These are phyloP conservation scores for Lasiodiplodia sp. DNA, from an alignment of 2,329 filamentous ascomycete genomes.

Conservation along the genomic window DNA sequence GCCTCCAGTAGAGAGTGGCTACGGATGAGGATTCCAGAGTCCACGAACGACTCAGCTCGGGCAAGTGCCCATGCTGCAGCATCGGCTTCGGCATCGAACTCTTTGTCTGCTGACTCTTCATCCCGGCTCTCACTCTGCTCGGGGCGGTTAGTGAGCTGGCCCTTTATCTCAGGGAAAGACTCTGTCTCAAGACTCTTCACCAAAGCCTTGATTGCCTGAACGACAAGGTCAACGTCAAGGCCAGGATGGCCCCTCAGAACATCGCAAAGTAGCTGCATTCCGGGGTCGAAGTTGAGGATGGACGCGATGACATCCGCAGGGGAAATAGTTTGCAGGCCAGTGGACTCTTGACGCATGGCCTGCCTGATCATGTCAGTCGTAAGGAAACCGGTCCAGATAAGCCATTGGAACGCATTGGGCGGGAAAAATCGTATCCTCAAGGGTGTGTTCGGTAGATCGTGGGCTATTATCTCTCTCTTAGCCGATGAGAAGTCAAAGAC, in stretches of 20 bases:
- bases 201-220: constrained; percentile 69
- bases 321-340: constrained; percentile 55
- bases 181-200: constrained; percentile 71
- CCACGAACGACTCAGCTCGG: constrained; percentile 71
- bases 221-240: constrained; percentile 70
- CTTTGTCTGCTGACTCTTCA: constrained; percentile 41
- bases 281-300: constrained; percentile 70
- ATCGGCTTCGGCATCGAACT: constrained; percentile 49
- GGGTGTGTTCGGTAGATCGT: constrained; percentile 15
- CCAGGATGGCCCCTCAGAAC: constrained; percentile 69
- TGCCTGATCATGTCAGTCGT: constrained; percentile 54
- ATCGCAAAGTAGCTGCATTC: constrained; percentile 70
- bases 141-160: constrained; percentile 51
- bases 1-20: constrained; percentile 71
- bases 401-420: constrained; percentile 63
- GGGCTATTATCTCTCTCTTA: constrained; percentile 39
- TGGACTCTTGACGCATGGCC: constrained; percentile 43
- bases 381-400: constrained; percentile 63
- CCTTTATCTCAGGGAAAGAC: constrained; percentile 39
- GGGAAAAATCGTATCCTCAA: constrained; percentile 50
- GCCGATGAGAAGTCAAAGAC: constrained; percentile 51
- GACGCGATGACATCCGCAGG: constrained; percentile 69
- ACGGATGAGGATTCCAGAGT: constrained; percentile 68
- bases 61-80: constrained; percentile 64
- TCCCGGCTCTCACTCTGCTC: constrained; percentile 34